Evolutionary conservation across 768 basidiomycete species (phyloP), one percentile per base, ranked within the genome.

Genomic region (Trametes cinnabarina): DNA sequence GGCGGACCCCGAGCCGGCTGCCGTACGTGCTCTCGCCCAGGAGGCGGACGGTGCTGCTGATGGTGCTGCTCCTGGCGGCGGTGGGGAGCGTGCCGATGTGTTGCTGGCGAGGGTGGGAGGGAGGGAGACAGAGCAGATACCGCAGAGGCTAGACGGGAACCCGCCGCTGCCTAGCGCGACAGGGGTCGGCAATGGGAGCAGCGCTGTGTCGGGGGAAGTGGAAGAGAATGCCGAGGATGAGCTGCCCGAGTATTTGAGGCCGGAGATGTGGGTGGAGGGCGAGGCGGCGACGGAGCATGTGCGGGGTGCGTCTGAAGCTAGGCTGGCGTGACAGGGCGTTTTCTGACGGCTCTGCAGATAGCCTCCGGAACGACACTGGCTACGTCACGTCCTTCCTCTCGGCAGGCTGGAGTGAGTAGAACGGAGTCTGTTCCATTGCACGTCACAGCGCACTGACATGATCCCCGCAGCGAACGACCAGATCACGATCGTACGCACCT

Each of bases 371-470:
- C 17, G 80, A 86, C 57, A 71, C 73, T 2, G 77, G 82, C 55
- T 89, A 88, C 60, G 78, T 89, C 54, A 84, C 86, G 2, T 85
- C 85, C 8, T 89, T 85, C 84, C 73, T 83, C 40, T 82, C 82
- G 25, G 85, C 86, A 17, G 87, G 87, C 22, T 89, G 85, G 84
- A 87, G 69, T 71, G 32, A 46, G 69, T 67, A 3, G 9, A 14
- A n/a, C 14, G 22, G 8, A n/a, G n/a, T 37, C 20, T 20, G n/a
- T 7, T n/a, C 20, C 17, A 25, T 6, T 14, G 34, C 15, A 48
- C 20, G 19, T 11, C 2, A 32, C n/a, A 10, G 9, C 37, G 30
- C 4, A 8, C 47, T 48, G 22, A 61, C 43, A 32, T 6, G 55
- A 26, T 34, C 42, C 47, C 17, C 19, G 17, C 60, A 88, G 86